phyloP scores from a whole-genome alignment of 2,329 filamentous ascomycete species.

The Akanthomyces dipterigenus region DNA sequence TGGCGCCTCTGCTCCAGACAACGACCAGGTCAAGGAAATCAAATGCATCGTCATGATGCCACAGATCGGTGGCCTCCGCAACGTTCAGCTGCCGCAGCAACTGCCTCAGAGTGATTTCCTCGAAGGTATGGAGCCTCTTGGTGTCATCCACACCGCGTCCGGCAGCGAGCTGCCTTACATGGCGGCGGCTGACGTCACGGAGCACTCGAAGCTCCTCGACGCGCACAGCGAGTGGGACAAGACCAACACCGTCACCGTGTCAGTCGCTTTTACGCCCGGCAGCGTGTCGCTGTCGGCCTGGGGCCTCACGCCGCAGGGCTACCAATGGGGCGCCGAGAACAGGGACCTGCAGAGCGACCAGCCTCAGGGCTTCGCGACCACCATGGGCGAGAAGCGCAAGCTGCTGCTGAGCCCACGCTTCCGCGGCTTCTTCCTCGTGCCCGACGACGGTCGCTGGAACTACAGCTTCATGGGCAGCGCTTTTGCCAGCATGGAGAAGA shows the following conservation, averaged over 20 bases:
- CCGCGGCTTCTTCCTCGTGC: conserved; percentile 91
- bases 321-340: conserved; percentile 96
- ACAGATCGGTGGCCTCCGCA: conserved; percentile 88
- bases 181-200: conserved; percentile 89
- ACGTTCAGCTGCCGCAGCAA: conserved; percentile 83
- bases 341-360: conserved; percentile 88
- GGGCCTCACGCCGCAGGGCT: conserved; percentile 84
- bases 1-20: conserved; percentile 84
- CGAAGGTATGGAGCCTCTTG: conserved; percentile 77
- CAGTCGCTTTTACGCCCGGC: conserved; percentile 92
- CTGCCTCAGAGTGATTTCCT: conserved; percentile 90
- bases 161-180: conserved; percentile 96
- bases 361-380: conserved; percentile 85
- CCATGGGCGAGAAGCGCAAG: conserved; percentile 93
- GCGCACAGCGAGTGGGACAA: conserved; percentile 60
- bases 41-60: conserved; percentile 96
- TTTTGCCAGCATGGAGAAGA: conserved; percentile 86
- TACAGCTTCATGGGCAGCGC: conserved; percentile 95
- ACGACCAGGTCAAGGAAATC: conserved; percentile 95
- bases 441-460: conserved; percentile 87
- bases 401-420: conserved; percentile 88
- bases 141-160: conserved; percentile 90
- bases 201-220: conserved; percentile 85
- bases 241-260: conserved; percentile 88
- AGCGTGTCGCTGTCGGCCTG: conserved; percentile 92